Base-by-base conservation (phyloP, 75 land plant species). In the Picea glauca region DNA sequence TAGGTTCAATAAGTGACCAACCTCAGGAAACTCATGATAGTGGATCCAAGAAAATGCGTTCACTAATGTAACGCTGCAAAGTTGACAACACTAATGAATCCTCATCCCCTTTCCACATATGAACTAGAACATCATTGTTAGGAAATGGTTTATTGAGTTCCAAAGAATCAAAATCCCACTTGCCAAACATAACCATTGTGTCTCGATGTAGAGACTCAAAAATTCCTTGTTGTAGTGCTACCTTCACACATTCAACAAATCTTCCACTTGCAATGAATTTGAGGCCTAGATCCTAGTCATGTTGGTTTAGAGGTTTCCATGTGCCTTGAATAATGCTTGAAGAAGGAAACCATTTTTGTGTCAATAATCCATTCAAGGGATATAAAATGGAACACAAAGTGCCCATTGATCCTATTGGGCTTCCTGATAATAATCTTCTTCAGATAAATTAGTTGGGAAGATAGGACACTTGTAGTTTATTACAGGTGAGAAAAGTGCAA, bases 41-140 rank as follows among this genome's bases (percentile, higher is more conserved):
- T 83, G 80, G 26, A 94, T 83, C 97, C 97, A 94, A 20, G 93
- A 85, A 23, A 94, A 86, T 62, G 75, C 80, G 26, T 30, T 82
- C 50, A 14, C 81, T 82, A 60, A 94, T 84, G 64, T 81, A 78
- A 38, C 90, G 86, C 75, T 93, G 91, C 54, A 88, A 86, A n/a
- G 18, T 62, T 14, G 85, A 88, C 33, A 92, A 91, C 75, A 90
- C 94, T 9, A 92, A 18, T 30, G 43, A 43, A 76, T 94, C 96
- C 60, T 92, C 85, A 58, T 83, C 84, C 38, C 96, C 96, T 21
- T 92, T 92, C 96, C 96, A 94, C 13, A 94, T 14, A 82, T 94
- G 94, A n/a, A 94, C 88, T 20, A 84, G 73, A 21, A 74, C 88
- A 40, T 85, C 80, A 33, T 70, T 68, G 78, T 86, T 78, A 4